phyloP scores from a whole-genome alignment of 139 green algal species.

The Tetradesmus obliquus region DNA sequence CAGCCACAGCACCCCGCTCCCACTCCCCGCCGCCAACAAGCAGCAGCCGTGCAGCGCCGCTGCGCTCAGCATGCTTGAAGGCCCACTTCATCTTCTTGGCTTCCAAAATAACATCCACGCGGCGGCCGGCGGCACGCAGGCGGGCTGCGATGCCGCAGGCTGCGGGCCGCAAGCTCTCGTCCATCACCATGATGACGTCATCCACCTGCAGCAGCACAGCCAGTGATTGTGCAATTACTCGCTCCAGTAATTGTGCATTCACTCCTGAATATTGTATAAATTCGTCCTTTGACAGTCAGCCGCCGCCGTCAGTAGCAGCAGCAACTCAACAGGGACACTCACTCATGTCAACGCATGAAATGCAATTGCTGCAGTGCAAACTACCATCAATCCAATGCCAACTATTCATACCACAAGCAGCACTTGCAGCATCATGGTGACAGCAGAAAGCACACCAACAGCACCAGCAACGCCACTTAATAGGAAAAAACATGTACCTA shows the following conservation, averaged over 20 bases:
- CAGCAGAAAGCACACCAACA: not conserved
- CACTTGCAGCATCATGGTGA: not conserved
- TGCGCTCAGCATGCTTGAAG: slow-evolving; percentile 85
- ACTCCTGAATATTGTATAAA: not conserved
- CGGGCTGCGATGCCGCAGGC: slow-evolving; percentile 74
- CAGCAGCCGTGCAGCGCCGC: slow-evolving; percentile 76
- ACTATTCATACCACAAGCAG: not conserved
- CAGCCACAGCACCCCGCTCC: slow-evolving; percentile 77
- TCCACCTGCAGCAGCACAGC: slow-evolving; percentile 68
- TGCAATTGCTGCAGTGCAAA: not conserved
- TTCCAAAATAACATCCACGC: slow-evolving; percentile 96
- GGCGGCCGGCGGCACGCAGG: slow-evolving; percentile 76
- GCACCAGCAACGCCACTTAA: not conserved
- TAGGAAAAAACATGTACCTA: slow-evolving; percentile 19
- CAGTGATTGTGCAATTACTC: not conserved
- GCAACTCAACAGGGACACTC: not conserved
- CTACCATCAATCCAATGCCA: not conserved
- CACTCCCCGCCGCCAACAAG: slow-evolving; percentile 89
- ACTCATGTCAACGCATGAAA: not conserved
- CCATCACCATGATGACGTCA: slow-evolving; percentile 86
- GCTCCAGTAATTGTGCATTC: not conserved
- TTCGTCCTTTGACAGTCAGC: not conserved
- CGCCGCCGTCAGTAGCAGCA: not conserved
- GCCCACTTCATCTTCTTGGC: slow-evolving; percentile 93
- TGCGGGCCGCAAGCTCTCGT: slow-evolving; percentile 69